These are phyloP conservation scores for Garcia nutans DNA, from an alignment of 345 rosid genomes.

Conservation along the genomic window DNA sequence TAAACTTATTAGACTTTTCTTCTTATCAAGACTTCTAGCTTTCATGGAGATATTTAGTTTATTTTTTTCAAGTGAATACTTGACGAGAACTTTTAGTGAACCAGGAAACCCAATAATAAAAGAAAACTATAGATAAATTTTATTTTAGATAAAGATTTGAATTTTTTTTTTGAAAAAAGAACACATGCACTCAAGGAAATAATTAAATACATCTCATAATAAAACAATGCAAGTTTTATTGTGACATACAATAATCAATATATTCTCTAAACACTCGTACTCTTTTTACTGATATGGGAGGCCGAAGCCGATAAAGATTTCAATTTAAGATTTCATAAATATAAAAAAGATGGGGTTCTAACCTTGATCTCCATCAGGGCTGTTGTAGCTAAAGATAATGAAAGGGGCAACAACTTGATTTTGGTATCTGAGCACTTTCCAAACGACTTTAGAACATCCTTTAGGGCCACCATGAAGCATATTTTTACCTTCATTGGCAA, in stretches of 20 bases:
- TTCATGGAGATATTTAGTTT: constrained; percentile 54
- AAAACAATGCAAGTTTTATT: too few relatives aligned
- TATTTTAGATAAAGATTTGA: too few relatives aligned
- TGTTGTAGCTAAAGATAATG: constrained; percentile 59
- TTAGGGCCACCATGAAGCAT: constrained; percentile 78
- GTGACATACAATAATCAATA: not conserved
- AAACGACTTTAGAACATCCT: constrained; percentile 68
- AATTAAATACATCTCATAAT: too few relatives aligned
- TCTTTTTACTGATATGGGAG: too few relatives aligned
- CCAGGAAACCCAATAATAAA: constrained; percentile 68
- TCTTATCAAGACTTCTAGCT: constrained; percentile 55
- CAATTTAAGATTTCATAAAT: too few relatives aligned
- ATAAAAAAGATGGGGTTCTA: too few relatives aligned
- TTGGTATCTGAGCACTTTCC: constrained; percentile 58
- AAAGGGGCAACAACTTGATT: constrained; percentile 42
- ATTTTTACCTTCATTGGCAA: constrained; percentile 71
- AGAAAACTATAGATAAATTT: too few relatives aligned
- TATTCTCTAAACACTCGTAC: too few relatives aligned
- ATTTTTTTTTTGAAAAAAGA: too few relatives aligned
- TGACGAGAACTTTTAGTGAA: constrained; percentile 43
- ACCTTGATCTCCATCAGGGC: constrained; percentile 86
- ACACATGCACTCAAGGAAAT: too few relatives aligned
- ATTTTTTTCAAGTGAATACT: constrained; percentile 45
- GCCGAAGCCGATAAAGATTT: too few relatives aligned
- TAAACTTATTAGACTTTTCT: constrained; percentile 68